Percentiles rank a stretch among this genome's conserved stretches.
Evolutionary conservation across 371 early-diverging fungal species (phyloP).

Genomic region (Basidiobolus meristosporus): DNA sequence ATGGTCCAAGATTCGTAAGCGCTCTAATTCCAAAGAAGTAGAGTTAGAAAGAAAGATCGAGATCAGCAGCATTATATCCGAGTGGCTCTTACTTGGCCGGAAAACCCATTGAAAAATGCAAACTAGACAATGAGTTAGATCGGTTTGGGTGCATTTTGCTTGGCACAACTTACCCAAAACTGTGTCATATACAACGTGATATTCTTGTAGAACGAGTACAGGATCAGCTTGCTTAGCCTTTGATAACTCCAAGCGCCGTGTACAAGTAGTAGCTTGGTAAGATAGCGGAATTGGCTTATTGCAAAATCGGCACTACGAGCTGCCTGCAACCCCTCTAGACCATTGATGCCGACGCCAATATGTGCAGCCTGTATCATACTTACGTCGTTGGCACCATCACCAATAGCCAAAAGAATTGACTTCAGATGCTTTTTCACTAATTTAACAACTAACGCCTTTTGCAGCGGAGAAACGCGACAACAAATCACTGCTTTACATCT

Average conservation of each 20-base stretch:
- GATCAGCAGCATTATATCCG: no score
- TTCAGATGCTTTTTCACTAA: conserved; percentile 57
- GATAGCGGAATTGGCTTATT: conserved; percentile 79
- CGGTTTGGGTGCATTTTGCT: no score
- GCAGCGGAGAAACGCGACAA: conserved; percentile 86
- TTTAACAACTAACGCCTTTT: conserved; percentile 85
- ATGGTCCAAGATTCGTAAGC: conserved; percentile 90
- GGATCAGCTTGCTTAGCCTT: conserved; percentile 65
- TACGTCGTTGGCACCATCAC: conserved; percentile 98
- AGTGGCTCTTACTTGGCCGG: no score
- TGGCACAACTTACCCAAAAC: no score
- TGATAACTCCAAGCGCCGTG: conserved; percentile 92
- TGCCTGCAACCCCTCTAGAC: conserved; percentile 96
- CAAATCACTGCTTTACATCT: conserved; percentile 74
- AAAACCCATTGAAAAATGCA: conserved; percentile 78
- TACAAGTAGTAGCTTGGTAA: conserved; percentile 75
- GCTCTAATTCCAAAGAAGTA: no score
- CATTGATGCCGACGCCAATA: conserved; percentile 92
- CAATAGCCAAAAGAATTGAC: conserved; percentile 72
- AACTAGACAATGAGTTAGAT: no score
- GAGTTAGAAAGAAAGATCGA: no score
- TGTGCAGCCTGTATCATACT: conserved; percentile 96
- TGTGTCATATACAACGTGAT: conserved; percentile 92
- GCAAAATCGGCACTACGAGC: conserved; percentile 92
- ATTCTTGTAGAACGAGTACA: conserved; percentile 92